Evolutionary conservation across 1,284 basidiomycete genomes (phyloP), one percentile per base, ranked within the genome.

Genomic region (Somion occarium): DNA sequence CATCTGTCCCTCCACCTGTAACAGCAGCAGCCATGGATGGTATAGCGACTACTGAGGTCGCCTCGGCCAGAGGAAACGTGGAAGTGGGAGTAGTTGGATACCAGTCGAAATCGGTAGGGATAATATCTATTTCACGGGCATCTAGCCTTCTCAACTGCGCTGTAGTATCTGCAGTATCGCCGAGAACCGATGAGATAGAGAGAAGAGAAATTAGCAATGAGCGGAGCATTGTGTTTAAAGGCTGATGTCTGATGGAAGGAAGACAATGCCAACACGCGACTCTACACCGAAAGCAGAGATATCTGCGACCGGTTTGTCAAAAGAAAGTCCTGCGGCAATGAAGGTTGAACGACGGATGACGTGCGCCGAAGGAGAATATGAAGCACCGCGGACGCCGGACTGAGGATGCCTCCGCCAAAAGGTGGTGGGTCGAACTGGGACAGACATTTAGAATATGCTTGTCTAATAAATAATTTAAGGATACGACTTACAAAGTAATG

Each of bases 341-440:
- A 84, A 88, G 1, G 85, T 86, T 3, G 84, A 82, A 3, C 85
- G 78, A 37, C 86, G 82, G 39, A 88, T 74, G 52, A 85, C 75
- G 61, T 85, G 80, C 0, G 78, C 78, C 0, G 82, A 76, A 0
- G 84, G 85, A 5, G 86, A 85, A 59, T 85, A 87, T 0, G 79
- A 80, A 5, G 82, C 76, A 1, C 72, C 74, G 37, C 82, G 75
- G 1, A 88, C 80, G 18, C 83, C 85, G 19, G 83, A 85, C 11
- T 80, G 77, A 38, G 69, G 74, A 2, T 80, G 84, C 55, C 78
- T 80, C 26, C 83, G 73, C 85, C 85, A 88, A 63, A 88, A 88
- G 0, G 85, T 83, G 2, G 79, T 85, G 0, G 85, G 85, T 24
- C 85, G 83, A 47, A 76, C 78, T 80, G 50, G 70, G 26, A 39